phyloP scores from a whole-genome alignment of 345 rosid genomes.

The Litchi chinensis region DNA sequence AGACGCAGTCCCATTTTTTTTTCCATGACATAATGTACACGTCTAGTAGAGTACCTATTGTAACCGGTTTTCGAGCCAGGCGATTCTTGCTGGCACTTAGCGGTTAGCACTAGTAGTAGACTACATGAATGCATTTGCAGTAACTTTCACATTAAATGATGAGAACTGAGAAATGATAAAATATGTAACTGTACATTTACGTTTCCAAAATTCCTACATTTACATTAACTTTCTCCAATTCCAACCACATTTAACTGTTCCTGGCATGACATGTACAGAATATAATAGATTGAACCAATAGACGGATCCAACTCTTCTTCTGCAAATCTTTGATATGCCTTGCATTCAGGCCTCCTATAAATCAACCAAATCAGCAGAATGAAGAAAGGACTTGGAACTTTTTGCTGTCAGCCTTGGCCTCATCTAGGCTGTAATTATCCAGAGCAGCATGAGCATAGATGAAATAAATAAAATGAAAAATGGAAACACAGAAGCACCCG shows the following conservation, averaged over 20 bases:
- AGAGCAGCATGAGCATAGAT: neutral
- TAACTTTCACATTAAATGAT: neutral
- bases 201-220: neutral
- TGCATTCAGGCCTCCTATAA: constrained; percentile 1
- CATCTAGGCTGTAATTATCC: constrained; percentile 17
- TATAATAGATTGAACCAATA: neutral
- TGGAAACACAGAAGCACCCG: neutral
- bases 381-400: neutral
- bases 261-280: neutral
- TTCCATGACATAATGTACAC: no score
- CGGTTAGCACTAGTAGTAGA: no score
- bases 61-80: no score
- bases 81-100: no score
- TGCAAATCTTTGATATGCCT: neutral
- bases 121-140: neutral
- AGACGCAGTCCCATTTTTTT: no score
- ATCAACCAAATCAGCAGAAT: constrained; percentile 1
- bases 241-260: neutral
- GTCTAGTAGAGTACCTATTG: no score
- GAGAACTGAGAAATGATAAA: no score
- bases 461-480: neutral
- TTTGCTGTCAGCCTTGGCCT: neutral
- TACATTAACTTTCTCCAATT: neutral
- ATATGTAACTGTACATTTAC: neutral
- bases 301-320: constrained; percentile 3